Base-by-base conservation (phyloP, 495 filamentous ascomycete genomes). In the Aspergillus panamensis region DNA sequence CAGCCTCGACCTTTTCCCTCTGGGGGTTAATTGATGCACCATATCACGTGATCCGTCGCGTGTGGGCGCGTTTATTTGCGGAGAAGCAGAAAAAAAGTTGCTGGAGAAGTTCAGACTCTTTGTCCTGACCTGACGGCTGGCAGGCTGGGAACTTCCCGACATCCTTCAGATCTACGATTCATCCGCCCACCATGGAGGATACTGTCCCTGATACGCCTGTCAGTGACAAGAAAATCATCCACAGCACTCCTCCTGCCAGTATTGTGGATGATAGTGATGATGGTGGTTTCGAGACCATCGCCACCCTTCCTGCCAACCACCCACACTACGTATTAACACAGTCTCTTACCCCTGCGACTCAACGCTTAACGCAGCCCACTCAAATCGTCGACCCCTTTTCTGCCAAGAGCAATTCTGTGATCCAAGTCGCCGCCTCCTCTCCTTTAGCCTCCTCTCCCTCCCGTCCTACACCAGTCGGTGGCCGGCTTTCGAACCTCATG, bases 371-470 rank as follows among this genome's bases (percentile, higher is more conserved):
- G 1, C 87, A 92, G 62, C 85, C 90, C 0, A 93, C 90, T 0
- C 90, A 94, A 58, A 76, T 90, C 12, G 64, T 88, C 39, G 69
- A 75, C 35, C 63, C 70, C 4, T 67, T 70, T 35, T 64, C 69
- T 35, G 59, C 57, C 0, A 61, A 62, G 8, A 50, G 64, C 45
- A 67, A 63, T 45, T 80, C 87, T 4, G 72, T 85, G 10, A 79
- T 97, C 40, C 91, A 96, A 65, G 92, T 97, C 2, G 84, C 84
- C 30, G 88, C 87, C 10, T 94, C 91, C n/a, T 94, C 91, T 1
- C 89, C 90, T 1, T 79, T 84, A 14, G 61, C 71, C 16, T 74
- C 78, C 19, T 81, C 82, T 42, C 80, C 82, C 33, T 69, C 74
- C 33, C 67, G 70, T 29, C 69, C 67, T 20, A 56, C 61, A 19